Evolutionary conservation across 441 rosid genomes (phyloP), one percentile per base, ranked within the genome.

Genomic region (Erodium trifolium): DNA sequence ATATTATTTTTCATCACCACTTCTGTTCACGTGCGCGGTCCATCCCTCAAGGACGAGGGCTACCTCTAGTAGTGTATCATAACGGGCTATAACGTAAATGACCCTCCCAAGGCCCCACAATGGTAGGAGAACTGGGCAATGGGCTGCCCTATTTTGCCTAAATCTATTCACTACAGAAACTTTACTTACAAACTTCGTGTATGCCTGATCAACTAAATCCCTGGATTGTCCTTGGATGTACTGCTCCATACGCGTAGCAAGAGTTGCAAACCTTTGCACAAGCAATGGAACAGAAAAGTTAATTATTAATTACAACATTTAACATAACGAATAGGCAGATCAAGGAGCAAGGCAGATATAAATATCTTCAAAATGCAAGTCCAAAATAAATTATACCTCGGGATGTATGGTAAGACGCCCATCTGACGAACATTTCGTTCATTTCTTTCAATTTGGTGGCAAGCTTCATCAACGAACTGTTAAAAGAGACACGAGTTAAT

Each of bases 161-260:
- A 51, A 51, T 51, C 6, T 14, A 47, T 14, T 55, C 12, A 27
- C 29, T 3, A 51, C 63, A 19, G 23, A 9, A 60, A 9, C 2
- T 9, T 19, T 43, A 85, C 98, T 86, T 75, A 95, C 99, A 71
- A 95, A 88, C 87, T 94, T 94, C 51, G 87, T 86, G 76, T 95
- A 92, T 41, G 98, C 98, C 77, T 95, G 98, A 85, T 95, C 99
- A 83, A 92, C 98, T 81, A 95, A 81, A 82, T 92, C 98, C 85
- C 98, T 88, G 43, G 99, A 95, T 79, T 95, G 97, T 37, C 98
- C 99, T 73, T 88, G 98, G 75, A 95, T 92, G 84, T 92, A 95
- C 80, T 92, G 99, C 82, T 94, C 99, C 98, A 94, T 94, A 39
- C 98, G 98, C 70, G 98, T 90, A 64, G 99, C 99, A 68, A 92